A percentile compares a stretch with the other conserved stretches of the same genome.
phyloP scores from a whole-genome alignment of 1,139 yeast genomes.

The Kodamaea anthophila region DNA sequence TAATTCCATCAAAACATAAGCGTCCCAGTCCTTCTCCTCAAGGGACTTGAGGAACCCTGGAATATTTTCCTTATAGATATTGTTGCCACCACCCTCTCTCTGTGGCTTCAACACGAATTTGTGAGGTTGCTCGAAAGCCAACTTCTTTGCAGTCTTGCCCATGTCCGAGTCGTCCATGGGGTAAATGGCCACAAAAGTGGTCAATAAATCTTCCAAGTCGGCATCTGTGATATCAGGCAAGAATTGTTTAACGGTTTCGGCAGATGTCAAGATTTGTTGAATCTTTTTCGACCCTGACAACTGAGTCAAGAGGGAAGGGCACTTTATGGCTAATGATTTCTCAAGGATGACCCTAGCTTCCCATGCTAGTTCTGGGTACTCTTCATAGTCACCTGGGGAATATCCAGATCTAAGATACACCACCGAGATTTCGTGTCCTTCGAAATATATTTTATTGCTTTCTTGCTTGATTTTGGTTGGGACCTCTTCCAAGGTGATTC shows the following conservation, averaged over 20 bases:
- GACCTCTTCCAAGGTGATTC: slow-evolving; percentile 65
- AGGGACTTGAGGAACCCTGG: slow-evolving; percentile 60
- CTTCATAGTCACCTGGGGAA: slow-evolving; percentile 66
- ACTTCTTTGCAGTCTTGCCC: slow-evolving; percentile 58
- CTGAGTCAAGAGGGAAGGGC: slow-evolving; percentile 86
- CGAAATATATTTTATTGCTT: slow-evolving; percentile 42
- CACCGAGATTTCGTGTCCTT: slow-evolving; percentile 64
- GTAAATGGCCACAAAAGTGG: slow-evolving; percentile 79
- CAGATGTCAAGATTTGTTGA: slow-evolving; percentile 76
- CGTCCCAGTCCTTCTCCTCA: slow-evolving; percentile 77
- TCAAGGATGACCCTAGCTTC: slow-evolving; percentile 67
- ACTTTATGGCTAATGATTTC: slow-evolving; percentile 73
- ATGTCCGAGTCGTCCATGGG: slow-evolving; percentile 70
- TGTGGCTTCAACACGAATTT: slow-evolving; percentile 88
- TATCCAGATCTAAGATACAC: slow-evolving; percentile 91
- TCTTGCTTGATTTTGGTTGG: slow-evolving; percentile 28
- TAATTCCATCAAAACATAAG: slow-evolving; percentile 88
- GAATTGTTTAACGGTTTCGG: slow-evolving; percentile 41
- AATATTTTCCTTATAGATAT: slow-evolving; percentile 78
- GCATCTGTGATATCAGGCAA: slow-evolving; percentile 26
- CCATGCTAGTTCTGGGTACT: slow-evolving; percentile 58
- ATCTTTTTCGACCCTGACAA: slow-evolving; percentile 88
- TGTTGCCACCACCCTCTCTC: slow-evolving; percentile 95
- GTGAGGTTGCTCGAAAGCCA: slow-evolving; percentile 65
- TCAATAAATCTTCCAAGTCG: slow-evolving; percentile 28